Base-by-base conservation (phyloP, 1,139 yeast species). In the Waltiozyma sp. region DNA sequence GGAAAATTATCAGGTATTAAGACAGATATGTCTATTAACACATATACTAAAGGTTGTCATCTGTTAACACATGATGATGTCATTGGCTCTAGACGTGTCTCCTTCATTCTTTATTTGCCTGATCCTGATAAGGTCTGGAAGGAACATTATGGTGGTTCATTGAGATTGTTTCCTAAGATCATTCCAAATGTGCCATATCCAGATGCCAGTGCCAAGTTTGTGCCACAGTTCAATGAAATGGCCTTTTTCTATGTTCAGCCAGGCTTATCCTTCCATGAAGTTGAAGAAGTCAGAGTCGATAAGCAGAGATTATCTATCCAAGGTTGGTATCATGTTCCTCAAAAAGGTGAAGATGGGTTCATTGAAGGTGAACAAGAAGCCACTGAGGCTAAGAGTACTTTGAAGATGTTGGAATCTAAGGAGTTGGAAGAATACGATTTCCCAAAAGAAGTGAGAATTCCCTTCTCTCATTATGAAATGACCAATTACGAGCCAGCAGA, bases 301-400 rank as follows among this genome's bases (percentile, higher is more conserved):
- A 85, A 80, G 57, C 94, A 88, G 50, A 72, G 99, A 55, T 67
- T 91, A 40, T 84, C 96, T 1, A 86, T 93, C 48, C 96, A 91
- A 58, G 99, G 99, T 0, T 93, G 99, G 99, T 93, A 91, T 60
- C 99, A 93, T 60, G 86, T 89, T 41, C 98, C 98, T 2, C 98
- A 91, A 59, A 69, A 67, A 10, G 96, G 95, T 13, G 98, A 93
- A 62, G 79, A 75, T 35, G 97, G 96, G 0, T 89, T 63, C 56
- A 72, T 79, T 38, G 77, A 76, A 23, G 94, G 91, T 7, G 95
- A 84, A 57, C 86, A 84, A 57, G 89, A 80, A 52, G 77, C 66
- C 43, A 77, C 84, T 1, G 89, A 81, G 48, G 81, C 86, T 1
- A 74, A 77, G 52, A 79, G 89, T 38, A 84, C 96, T 0, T 69